Base-by-base conservation (phyloP, 306 rosid species). In the Myrica gale region DNA sequence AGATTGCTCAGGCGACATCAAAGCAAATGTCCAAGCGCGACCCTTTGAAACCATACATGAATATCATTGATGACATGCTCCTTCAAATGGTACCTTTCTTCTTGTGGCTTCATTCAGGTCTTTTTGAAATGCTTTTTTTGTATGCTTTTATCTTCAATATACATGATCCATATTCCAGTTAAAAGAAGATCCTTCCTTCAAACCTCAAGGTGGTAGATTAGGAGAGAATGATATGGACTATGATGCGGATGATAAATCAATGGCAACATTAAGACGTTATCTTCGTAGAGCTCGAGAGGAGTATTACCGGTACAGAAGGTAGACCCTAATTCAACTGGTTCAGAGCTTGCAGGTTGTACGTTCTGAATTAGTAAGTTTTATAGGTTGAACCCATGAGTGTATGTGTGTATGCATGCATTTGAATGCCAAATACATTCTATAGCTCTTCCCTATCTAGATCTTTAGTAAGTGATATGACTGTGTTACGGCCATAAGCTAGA, bases 1-100 rank as follows among this genome's bases (percentile, higher is more conserved):
- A 95, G 99, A 92, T 90, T 70, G 97, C 99, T 73, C 99, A 92
- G 87, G 97, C 97, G 84, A 95, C 99, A 72, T 95, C 99, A 53
- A 95, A 83, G 70, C 99, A 90, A 82, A 95, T 95, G 86, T 88
- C 97, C 66, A 95, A 84, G 87, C 99, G 97, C 37, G 97, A 95
- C 82, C 92, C 99, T 61, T 75, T 95, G 80, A 90, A 97, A 84
- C 96, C 85, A 23, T 95, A 88, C 87, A 95, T 95, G 99, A 78
- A 89, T 88, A 84, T 89, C 72, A 87, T 95, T 75, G 97, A 90
- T 80, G 83, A 87, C 53, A 87, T 92, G 92, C 81, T 95, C 50
- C 63, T 89, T 76, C 89, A 87, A 84, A 85, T 92, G 99, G 99
- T 95, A 90, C 48, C 41, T 72, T 26, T 51, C 37, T 47, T 17